A percentile compares a stretch with the other conserved stretches of the same genome.
These are phyloP conservation scores for Luzula sylvatica DNA, from an alignment of 176 grass and related monocot genomes.

Conservation along the genomic window DNA sequence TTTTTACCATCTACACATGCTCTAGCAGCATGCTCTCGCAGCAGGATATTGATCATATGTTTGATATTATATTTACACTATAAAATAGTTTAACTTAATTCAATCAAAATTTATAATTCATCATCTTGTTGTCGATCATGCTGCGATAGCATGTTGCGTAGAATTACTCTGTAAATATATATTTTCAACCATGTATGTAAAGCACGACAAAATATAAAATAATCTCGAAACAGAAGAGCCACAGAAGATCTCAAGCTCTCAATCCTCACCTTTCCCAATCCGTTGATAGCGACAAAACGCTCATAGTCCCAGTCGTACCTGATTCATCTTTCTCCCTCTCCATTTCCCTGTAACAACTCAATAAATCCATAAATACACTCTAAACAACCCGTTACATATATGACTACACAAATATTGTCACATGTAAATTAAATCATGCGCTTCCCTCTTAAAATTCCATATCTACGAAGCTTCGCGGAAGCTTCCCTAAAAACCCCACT, in stretches of 20 bases:
- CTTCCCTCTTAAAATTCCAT: constrained; percentile 18
- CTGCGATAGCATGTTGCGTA: no score
- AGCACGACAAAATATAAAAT: background rate
- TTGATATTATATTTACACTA: no score
- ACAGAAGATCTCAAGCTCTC: background rate
- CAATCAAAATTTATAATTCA: no score
- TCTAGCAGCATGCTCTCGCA: no score
- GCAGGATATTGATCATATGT: no score
- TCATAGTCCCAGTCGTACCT: background rate
- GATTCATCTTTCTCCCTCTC: background rate
- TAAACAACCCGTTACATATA: background rate
- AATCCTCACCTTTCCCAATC: background rate
- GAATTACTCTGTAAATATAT: no score
- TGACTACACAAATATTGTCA: background rate
- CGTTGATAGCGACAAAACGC: constrained; percentile 2
- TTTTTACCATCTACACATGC: no score
- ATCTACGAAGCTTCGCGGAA: constrained; percentile 55
- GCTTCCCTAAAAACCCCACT: constrained; percentile 33
- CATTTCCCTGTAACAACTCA: background rate
- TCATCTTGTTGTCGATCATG: no score
- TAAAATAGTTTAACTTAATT: no score
- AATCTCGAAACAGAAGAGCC: background rate
- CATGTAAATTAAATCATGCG: background rate
- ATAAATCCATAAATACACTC: background rate
- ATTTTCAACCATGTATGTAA: no score